Base-by-base conservation (phyloP, 2,329 filamentous ascomycete genomes). In the Fusarium sp. region DNA sequence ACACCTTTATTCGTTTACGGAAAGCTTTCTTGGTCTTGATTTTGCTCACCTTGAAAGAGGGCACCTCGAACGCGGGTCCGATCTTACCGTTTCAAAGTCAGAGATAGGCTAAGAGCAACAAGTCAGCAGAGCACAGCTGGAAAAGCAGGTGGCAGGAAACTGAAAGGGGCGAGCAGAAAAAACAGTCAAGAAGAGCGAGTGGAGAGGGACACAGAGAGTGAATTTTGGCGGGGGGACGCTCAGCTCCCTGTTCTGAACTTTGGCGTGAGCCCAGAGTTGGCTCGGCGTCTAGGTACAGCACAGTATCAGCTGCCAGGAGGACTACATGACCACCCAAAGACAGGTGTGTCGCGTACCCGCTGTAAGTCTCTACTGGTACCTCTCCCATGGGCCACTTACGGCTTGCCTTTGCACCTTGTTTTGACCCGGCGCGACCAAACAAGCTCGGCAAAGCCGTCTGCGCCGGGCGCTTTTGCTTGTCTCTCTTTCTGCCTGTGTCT, bases 331-430 rank as follows among this genome's bases (percentile, higher is more conserved):
- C 78, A 79, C 73, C 78, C 69, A 79, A 76, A 75, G 67, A 65
- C 77, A 80, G 78, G 80, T 81, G 80, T 80, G 80, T 81, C 77
- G 78, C 78, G 79, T 81, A 81, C 79, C 79, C 80, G 80, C 80
- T 76, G 73, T 56, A 82, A 80, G 79, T 81, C 80, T 69, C 79
- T 79, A 64, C 74, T 72, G 74, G 79, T 81, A 81, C 78, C 75
- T 78, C 66, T 65, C 59, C 37, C 64, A 59, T 78, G 75, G 60
- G 72, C 76, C 77, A 76, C 75, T 78, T 75, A 67, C 71, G 67
- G 69, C 70, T 64, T 71, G 73, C 63, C 68, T 71, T 68, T 65
- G 75, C 69, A 69, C 71, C 69, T 78, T 78, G 74, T 78, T 78
- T 77, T 73, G 72, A 69, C 50, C 71, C 72, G 67, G 72, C 75